Base-by-base conservation (phyloP, 805 yeast species). In the Lipomyces lipofer region DNA sequence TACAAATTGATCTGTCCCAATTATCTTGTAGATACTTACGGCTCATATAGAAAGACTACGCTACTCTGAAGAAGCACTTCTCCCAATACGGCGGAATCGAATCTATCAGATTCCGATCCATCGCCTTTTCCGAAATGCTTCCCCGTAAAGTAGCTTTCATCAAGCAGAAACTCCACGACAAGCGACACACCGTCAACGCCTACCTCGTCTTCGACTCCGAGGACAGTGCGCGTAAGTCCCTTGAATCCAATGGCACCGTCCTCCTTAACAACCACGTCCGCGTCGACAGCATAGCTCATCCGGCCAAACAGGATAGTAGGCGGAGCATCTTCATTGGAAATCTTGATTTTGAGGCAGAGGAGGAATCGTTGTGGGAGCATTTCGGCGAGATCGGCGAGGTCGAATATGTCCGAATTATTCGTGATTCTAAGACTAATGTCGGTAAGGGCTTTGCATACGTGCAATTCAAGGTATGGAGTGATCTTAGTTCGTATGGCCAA, bases 381-480 rank as follows among this genome's bases (percentile, higher is more conserved):
- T 94, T 94, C 73, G 53, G 38, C 13, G 76, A 75, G 57, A 76
- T 83, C 59, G 88, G 88, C 25, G 84, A 80, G 25, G 86, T 94
- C 51, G 96, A 90, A 69, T 85, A 86, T 59, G 97, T 94, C 29
- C 81, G 99, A 70, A 79, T 94, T 44, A 80, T 94, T 30, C 82
- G 99, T 68, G 99, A 94, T 69, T 73, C 95, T 15, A 88, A 88
- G 73, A 92, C 97, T 21, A 92, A 94, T 65, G 76, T 92, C 55
- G 99, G 99, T 60, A 94, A 94, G 73, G 99, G 99, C 4, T 91
- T 94, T 73, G 99, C 96, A 4, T 88, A 91, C 68, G 90, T 94
- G 32, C 98, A 92, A 71, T 94, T 91, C 74, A 79, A 77, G n/a
- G n/a, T n/a, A n/a, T n/a, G n/a, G n/a, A n/a, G n/a, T n/a, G n/a